Conservation (phyloP, 1,284 basidiomycete species). For the Cystobasidium slooffiae region DNA sequence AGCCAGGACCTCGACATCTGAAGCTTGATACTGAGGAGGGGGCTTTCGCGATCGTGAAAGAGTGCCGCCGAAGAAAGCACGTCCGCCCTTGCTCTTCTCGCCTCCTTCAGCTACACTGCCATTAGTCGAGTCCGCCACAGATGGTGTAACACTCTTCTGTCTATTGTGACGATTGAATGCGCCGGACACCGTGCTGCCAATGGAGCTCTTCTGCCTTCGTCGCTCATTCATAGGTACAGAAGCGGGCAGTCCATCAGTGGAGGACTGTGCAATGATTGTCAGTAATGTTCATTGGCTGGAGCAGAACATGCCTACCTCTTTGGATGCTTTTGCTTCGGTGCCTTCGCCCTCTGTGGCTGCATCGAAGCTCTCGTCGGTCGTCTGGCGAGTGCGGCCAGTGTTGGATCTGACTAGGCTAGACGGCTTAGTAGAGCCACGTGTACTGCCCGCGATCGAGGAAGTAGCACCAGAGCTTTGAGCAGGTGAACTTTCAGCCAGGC, state of each 20-base stretch:
- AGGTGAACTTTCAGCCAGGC: slow-evolving; percentile 14
- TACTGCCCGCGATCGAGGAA: not conserved
- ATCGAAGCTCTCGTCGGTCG: slow-evolving; percentile 23
- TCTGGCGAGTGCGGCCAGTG: slow-evolving; percentile 2
- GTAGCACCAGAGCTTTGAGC: slow-evolving; percentile 15
- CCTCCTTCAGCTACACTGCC: slow-evolving; percentile 1
- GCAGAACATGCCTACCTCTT: slow-evolving; percentile 1
- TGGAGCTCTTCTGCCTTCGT: slow-evolving; percentile 23
- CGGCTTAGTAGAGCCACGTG: not conserved
- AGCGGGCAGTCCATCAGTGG: slow-evolving; percentile 7
- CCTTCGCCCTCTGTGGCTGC: slow-evolving; percentile 4
- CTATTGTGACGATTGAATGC: slow-evolving; percentile 44
- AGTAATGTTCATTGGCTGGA: no score
- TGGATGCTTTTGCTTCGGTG: not conserved
- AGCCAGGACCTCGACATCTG: slow-evolving; percentile 12
- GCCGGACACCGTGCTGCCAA: slow-evolving; percentile 18
- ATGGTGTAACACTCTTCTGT: slow-evolving; percentile 28
- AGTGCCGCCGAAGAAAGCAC: slow-evolving; percentile 23
- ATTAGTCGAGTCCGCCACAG: slow-evolving; percentile 20
- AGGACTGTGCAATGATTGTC: not conserved
- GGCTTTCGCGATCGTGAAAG: slow-evolving; percentile 33
- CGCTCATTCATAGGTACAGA: slow-evolving; percentile 6
- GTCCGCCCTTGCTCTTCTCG: slow-evolving; percentile 27
- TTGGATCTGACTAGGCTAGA: not conserved
- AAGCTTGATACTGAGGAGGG: slow-evolving; percentile 27